Evolutionary conservation across 2,329 filamentous ascomycete genomes (phyloP).

Genomic region (Apiospora aurea): DNA sequence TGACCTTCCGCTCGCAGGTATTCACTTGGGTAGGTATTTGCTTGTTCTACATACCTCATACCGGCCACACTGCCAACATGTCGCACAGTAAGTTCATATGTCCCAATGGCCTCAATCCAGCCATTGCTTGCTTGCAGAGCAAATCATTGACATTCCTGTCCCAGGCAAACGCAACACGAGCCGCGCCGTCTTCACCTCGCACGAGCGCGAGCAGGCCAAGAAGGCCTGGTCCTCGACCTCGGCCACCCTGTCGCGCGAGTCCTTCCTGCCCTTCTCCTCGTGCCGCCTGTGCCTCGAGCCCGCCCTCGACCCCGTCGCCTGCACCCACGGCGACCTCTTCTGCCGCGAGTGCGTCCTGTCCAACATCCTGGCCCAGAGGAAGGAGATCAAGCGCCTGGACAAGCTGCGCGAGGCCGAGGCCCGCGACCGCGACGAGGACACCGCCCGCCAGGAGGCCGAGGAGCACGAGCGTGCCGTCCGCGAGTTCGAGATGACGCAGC

Average conservation of each 20-base stretch:
- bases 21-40: background rate
- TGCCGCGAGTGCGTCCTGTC: conserved; percentile 92
- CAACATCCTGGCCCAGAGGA: conserved; percentile 89
- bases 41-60: background rate
- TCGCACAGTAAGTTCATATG: conserved; percentile 49
- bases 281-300: conserved; percentile 87
- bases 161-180: conserved; percentile 87
- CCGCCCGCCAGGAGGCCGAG: conserved; percentile 70
- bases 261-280: conserved; percentile 88
- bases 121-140: too few species aligned
- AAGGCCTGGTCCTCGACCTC: conserved; percentile 81
- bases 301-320: conserved; percentile 83
- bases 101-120: background rate
- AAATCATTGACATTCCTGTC: background rate
- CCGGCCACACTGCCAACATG: conserved; percentile 43
- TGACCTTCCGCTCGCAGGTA: too few species aligned
- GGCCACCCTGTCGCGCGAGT: conserved; percentile 87
- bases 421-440: conserved; percentile 67
- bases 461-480: conserved; percentile 72
- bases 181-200: conserved; percentile 89
- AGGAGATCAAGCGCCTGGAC: conserved; percentile 86
- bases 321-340: conserved; percentile 86
- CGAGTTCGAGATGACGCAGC: conserved; percentile 87
- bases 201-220: conserved; percentile 86
- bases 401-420: conserved; percentile 67